phyloP scores from a whole-genome alignment of 2,329 filamentous ascomycete genomes.

The Ceratocystis ficicola region DNA sequence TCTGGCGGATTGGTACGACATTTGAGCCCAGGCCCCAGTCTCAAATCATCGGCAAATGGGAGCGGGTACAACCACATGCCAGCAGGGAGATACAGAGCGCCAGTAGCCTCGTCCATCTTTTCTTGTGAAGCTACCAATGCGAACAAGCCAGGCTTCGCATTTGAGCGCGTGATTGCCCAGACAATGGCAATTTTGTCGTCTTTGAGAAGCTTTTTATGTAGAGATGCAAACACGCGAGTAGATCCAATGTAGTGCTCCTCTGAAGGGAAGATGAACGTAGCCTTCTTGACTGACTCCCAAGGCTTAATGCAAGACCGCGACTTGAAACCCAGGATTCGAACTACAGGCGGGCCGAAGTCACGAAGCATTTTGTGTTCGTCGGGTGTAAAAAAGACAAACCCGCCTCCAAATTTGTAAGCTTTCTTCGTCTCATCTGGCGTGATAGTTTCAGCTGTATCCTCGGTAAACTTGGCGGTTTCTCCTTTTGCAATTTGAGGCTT shows the following conservation, averaged over 20 bases:
- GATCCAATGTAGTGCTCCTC: slow-evolving; percentile 85
- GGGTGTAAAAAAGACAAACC: slow-evolving; percentile 71
- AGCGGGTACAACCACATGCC: slow-evolving; percentile 83
- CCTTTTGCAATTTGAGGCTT: slow-evolving; percentile 66
- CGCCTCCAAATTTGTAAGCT: slow-evolving; percentile 90
- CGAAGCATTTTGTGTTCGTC: slow-evolving; percentile 71
- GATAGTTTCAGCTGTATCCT: slow-evolving; percentile 63
- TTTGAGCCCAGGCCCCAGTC: slow-evolving; percentile 54
- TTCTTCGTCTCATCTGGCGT: slow-evolving; percentile 75
- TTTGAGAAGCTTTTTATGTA: slow-evolving; percentile 75
- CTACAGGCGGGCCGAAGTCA: slow-evolving; percentile 67
- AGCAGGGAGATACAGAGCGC: slow-evolving; percentile 60
- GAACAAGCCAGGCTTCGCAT: slow-evolving; percentile 66
- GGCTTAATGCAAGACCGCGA: slow-evolving; percentile 58
- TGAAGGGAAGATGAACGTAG: slow-evolving; percentile 85
- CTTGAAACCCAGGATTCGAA: slow-evolving; percentile 92
- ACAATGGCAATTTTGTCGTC: slow-evolving; percentile 72
- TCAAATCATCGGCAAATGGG: slow-evolving; percentile 79
- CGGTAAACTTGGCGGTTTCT: slow-evolving; percentile 61
- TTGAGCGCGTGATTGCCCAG: slow-evolving; percentile 77
- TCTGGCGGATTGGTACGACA: slow-evolving; percentile 44
- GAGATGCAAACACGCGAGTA: slow-evolving; percentile 78
- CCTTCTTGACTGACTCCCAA: slow-evolving; percentile 78
- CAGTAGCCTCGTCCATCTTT: slow-evolving; percentile 49
- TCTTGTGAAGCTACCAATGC: slow-evolving; percentile 69